Conservation (phyloP, 2,329 filamentous ascomycete genomes). For the Epichloe sp. region DNA sequence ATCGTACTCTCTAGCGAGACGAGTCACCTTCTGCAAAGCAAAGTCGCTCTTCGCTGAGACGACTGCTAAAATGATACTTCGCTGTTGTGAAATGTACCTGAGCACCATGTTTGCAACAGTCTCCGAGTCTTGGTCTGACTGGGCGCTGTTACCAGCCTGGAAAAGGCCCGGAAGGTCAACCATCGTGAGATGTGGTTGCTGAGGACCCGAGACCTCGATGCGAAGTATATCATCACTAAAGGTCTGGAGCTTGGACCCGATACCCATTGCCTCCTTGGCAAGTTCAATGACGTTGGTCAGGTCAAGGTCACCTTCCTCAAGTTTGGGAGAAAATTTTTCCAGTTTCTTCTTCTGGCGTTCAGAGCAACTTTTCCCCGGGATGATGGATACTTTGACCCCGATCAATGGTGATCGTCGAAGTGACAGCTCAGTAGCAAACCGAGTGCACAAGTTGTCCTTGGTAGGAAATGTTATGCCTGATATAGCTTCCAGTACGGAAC, state of each 20-base stretch:
- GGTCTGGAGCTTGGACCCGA: constrained; percentile 19
- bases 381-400: constrained; percentile 19
- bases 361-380: constrained; percentile 17
- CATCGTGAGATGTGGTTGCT: constrained; percentile 39
- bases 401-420: constrained; percentile 31
- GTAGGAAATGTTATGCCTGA: constrained; percentile 46
- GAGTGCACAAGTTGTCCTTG: constrained; percentile 45
- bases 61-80: constrained; percentile 48
- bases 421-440: constrained; percentile 49
- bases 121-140: constrained; percentile 29
- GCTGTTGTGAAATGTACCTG: constrained; percentile 41
- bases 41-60: constrained; percentile 42
- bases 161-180: constrained; percentile 47
- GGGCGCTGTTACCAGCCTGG: constrained; percentile 29
- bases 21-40: constrained; percentile 43
- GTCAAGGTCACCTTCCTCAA: constrained; percentile 6
- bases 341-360: constrained; percentile 13
- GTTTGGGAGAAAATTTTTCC: constrained; percentile 12
- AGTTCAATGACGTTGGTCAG: constrained; percentile 24
- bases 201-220: constrained; percentile 33
- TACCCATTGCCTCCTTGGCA: constrained; percentile 35
- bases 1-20: constrained; percentile 22
- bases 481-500: constrained; percentile 50
- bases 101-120: constrained; percentile 34
- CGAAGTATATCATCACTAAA: constrained; percentile 34